phyloP scores from a whole-genome alignment of 768 basidiomycete genomes.

The Lactifluus pinguis region DNA sequence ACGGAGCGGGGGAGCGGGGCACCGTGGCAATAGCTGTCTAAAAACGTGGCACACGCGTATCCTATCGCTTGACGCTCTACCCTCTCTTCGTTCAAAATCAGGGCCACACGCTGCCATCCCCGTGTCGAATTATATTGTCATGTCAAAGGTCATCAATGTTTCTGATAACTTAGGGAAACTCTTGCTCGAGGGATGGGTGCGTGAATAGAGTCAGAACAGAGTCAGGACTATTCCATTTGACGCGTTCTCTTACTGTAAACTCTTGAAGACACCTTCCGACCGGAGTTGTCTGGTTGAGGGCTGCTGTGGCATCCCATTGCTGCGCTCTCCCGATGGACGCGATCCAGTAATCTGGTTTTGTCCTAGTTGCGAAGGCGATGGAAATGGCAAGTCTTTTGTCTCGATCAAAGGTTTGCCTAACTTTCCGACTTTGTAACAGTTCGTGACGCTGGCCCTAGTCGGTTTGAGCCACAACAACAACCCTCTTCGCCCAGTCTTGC shows the following conservation, averaged over 20 bases:
- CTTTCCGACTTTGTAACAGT: slow-evolving; percentile 3
- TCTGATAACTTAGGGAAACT: slow-evolving; percentile 51
- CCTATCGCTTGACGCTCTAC: not conserved
- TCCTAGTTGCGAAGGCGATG: slow-evolving; percentile 47
- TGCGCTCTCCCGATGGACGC: slow-evolving; percentile 55
- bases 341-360: slow-evolving; percentile 46
- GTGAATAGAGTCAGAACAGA: not conserved
- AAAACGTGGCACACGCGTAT: not conserved
- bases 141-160: slow-evolving; percentile 47
- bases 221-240: not conserved
- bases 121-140: slow-evolving; percentile 20
- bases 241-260: slow-evolving; percentile 21
- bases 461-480: slow-evolving; percentile 6
- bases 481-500: slow-evolving; percentile 32
- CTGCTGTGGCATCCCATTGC: slow-evolving; percentile 56
- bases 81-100: not conserved
- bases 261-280: slow-evolving; percentile 46
- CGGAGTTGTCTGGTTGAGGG: slow-evolving; percentile 44
- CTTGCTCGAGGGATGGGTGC: slow-evolving; percentile 19
- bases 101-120: not conserved
- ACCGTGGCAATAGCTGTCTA: too few relatives aligned
- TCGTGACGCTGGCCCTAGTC: not conserved
- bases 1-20: too few relatives aligned
- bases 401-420: not conserved
- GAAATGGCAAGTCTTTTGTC: slow-evolving; percentile 26